phyloP scores from a whole-genome alignment of 805 yeast species.

The Yarrowia sp. region DNA sequence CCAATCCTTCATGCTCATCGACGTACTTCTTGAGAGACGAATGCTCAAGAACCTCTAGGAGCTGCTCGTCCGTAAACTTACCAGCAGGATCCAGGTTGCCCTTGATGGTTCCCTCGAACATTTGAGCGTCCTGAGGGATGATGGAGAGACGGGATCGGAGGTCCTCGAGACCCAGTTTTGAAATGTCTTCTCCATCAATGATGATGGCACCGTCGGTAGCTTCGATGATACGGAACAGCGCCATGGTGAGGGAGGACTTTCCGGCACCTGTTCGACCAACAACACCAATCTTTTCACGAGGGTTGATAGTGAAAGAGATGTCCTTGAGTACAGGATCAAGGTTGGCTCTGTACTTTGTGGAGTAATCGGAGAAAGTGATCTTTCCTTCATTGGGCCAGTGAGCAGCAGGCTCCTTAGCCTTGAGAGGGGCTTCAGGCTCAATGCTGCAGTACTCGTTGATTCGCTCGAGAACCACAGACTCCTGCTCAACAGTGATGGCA shows the following conservation, averaged over 20 bases:
- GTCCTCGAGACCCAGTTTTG: conserved; percentile 67
- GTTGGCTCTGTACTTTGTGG: conserved; percentile 66
- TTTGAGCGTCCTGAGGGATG: conserved; percentile 89
- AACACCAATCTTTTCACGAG: conserved; percentile 77
- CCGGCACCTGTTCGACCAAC: conserved; percentile 95
- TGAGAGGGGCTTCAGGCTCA: conserved; percentile 61
- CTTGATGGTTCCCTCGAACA: conserved; percentile 80
- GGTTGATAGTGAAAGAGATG: conserved; percentile 58
- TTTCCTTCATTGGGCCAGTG: conserved; percentile 71
- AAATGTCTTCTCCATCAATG: conserved; percentile 75
- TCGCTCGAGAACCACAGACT: conserved; percentile 72
- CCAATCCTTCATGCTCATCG: conserved; percentile 48
- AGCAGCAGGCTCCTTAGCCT: conserved; percentile 33
- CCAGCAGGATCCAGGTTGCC: conserved; percentile 81
- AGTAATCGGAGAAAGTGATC: conserved; percentile 64
- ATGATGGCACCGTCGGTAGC: conserved; percentile 59
- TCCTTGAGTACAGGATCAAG: conserved; percentile 71
- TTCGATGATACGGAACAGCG: conserved; percentile 72
- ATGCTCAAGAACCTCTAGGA: conserved; percentile 72
- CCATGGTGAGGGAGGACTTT: conserved; percentile 76
- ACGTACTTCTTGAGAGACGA: conserved; percentile 61
- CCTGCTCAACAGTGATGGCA: conserved; percentile 46
- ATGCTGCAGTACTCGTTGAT: conserved; percentile 64
- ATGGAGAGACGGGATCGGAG: conserved; percentile 75
- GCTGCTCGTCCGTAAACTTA: conserved; percentile 59